Base-by-base conservation (phyloP, 2,329 filamentous ascomycete species). In the Microcyclospora pomicola region DNA sequence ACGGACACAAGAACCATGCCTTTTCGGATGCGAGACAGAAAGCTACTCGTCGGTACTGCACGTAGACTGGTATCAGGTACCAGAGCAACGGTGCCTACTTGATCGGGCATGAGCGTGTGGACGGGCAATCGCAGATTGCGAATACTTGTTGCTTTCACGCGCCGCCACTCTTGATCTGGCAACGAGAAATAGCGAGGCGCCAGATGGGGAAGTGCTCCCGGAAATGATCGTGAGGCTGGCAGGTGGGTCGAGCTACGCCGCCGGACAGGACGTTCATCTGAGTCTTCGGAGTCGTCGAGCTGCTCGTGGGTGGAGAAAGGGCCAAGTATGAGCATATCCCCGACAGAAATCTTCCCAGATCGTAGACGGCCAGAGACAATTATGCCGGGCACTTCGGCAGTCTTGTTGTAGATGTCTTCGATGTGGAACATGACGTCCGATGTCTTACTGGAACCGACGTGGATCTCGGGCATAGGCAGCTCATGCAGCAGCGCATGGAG, bases 21-120 rank as follows among this genome's bases (percentile, higher is more conserved):
- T 59, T 92, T 88, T 16, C 73, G 64, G 11, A 75, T 64, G 19
- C 67, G 51, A 28, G 55, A 47, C 14, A 62, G 53, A 5, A 49
- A 48, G 10, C 52, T 53, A 27, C 45, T 57, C 11, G 47, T 43
- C 27, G 56, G 52, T 29, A 16, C 38, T 3, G 49, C 42, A 16
- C 46, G 45, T 29, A 44, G n/a, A n/a, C 41, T 34, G 12, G 49
- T 47, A 7, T 80, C 49, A 14, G 60, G 69, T 2, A 80, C 70
- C 36, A 96, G 66, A 0, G 87, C 88, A 38, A 98, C 72, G 0
- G 87, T 95, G 1, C 88, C 91, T 5, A 88, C 86, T 60, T 98
- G 88, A 9, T 84, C 85, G 12, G 78, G 71, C 36, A 78, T 71
- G 6, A 96, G 69, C 0, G 71, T 75, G 34, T 76, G 75, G 0